Base-by-base conservation (phyloP, 345 rosid species). In the Citrus glauca region DNA sequence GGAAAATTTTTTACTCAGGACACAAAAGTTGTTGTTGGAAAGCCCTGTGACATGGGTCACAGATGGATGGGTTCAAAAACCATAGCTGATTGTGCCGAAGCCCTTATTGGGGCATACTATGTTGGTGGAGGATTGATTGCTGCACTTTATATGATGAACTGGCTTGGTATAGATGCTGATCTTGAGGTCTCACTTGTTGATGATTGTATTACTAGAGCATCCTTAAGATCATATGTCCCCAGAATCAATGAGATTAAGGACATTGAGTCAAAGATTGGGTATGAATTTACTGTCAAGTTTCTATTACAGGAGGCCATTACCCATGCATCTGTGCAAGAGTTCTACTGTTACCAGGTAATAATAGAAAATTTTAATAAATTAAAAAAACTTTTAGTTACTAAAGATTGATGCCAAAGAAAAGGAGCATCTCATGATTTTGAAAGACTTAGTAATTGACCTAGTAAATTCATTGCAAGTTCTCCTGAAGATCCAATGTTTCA, bases 1-100 rank as follows among this genome's bases (percentile, higher is more conserved):
- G 79, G 85, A 60, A 89, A 81, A 66, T 88, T 84, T 85, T 88
- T 83, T 32, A 85, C 92, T 32, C 87, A 85, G 48, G 87, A 87
- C 80, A 83, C 83, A 35, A 82, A 82, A 69, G 67, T 85, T 64
- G 82, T 86, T 80, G 82, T 92, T 32, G 94, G 92, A 25, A 90
- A 80, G 87, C 63, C 86, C 28, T 95, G 99, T 57, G 93, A 91
- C 73, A 66, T 77, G 85, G 98, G 98, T 37, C 99, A 95, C 85
- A 79, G 98, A 79, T 95, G 97, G 96, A 89, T 92, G 77, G 83
- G 82, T 76, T 95, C 98, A 5, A 95, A 95, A 83, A 86, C 96
- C 63, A 81, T 95, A 81, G 83, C 97, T 4, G 98, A 95, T 78
- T 92, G 98, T 76, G 91, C 90, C 35, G 99, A 95, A 87, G 94